phyloP scores from a whole-genome alignment of 2,329 filamentous ascomycete genomes.

The Claviceps cyperi region DNA sequence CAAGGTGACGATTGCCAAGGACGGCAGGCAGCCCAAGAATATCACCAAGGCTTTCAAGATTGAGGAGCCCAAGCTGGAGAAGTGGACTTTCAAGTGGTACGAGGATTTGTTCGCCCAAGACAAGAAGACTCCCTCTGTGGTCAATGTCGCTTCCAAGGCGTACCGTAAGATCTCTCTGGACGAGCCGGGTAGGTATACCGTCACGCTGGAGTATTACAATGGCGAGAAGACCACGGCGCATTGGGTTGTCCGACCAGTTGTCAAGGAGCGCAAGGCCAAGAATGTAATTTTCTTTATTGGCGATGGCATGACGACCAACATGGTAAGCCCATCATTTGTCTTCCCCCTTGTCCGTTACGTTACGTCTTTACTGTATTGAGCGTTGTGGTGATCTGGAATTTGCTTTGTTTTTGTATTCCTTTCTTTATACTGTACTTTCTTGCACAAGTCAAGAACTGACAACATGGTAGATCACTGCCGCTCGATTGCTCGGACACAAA shows the following conservation, averaged over 20 bases:
- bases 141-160: constrained; percentile 67
- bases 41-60: constrained; percentile 56
- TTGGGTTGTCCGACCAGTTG: constrained; percentile 62
- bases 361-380: neutral
- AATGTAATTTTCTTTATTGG: constrained; percentile 80
- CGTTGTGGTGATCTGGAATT: neutral
- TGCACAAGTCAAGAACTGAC: neutral
- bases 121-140: constrained; percentile 50
- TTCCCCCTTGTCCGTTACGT: neutral
- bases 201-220: constrained; percentile 62
- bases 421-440: neutral
- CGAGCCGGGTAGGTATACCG: constrained; percentile 66
- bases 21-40: constrained; percentile 35
- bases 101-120: constrained; percentile 73
- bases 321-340: constrained; percentile 24
- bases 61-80: constrained; percentile 58
- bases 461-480: constrained; percentile 47
- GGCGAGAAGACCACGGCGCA: constrained; percentile 56
- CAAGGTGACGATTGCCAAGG: constrained; percentile 58
- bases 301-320: constrained; percentile 59
- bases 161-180: constrained; percentile 64
- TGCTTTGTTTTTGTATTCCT: neutral
- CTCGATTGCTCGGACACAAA: constrained; percentile 68
- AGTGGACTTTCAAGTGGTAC: constrained; percentile 73
- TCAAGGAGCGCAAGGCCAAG: constrained; percentile 60